Base-by-base conservation (phyloP, 306 rosid species). In the Betula pendula region DNA sequence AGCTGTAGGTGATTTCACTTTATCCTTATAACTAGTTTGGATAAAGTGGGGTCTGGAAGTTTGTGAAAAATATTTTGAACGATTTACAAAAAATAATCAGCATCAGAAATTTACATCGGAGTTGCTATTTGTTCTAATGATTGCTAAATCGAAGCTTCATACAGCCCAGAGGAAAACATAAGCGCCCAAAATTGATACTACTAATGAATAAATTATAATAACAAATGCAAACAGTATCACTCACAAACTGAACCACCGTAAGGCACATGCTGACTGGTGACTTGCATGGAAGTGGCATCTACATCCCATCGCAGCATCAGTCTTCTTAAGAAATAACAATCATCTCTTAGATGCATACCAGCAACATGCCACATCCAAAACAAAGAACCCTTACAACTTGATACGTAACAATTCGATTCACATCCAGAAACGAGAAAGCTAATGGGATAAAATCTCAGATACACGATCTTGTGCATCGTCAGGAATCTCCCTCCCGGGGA, bases 401-500 rank as follows among this genome's bases (percentile, higher is more conserved):
- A 43, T 17, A 38, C 68, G 33, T 19, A 20, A 50, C 59, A 55
- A 66, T 71, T 75, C 72, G 44, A 72, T 77, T 73, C 43, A 35
- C 55, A 65, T 65, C 68, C 69, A 79, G 53, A 71, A 70, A 58
- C 65, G 78, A 50, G 59, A 81, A 82, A 19, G 70, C 89, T 90
- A 89, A 77, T 40, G 76, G 69, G 90, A 83, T 77, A 95, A 77
- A 71, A 95, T 75, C 79, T 92, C 91, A 2, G 91, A 83, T 58
- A 89, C 77, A 55, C 98, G 91, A 43, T 82, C 92, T 42, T 83
- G 92, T 27, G 94, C 94, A 52, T 96, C 98, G 8, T 87, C 88
- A 29, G 97, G 93, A 84, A 92, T 85, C 70, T 96, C 99, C 75
- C 99, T 86, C 73, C 99, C 98, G 0, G 94, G 97, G 81, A 96